phyloP scores from a whole-genome alignment of 257 asterid species.

The Prunella vulgaris region DNA sequence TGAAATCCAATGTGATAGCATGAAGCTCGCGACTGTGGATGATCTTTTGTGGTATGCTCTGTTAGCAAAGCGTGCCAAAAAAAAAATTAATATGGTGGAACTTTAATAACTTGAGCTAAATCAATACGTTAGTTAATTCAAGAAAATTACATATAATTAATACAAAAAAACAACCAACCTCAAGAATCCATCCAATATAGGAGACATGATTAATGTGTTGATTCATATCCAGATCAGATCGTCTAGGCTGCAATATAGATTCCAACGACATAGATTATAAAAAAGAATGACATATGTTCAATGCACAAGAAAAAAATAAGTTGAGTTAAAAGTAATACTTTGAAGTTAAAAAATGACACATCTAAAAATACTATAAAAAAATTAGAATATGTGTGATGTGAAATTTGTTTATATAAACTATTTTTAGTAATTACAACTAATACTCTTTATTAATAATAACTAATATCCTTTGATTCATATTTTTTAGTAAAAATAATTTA shows the following conservation, averaged over 20 bases:
- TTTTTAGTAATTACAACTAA: too few relatives aligned
- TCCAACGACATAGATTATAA: neutral
- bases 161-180: slow-evolving; percentile 25
- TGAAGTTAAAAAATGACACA: too few relatives aligned
- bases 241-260: slow-evolving; percentile 41
- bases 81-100: too few relatives aligned
- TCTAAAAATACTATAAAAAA: too few relatives aligned
- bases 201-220: slow-evolving; percentile 58
- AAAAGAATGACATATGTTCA: neutral
- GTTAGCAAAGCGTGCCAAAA: neutral
- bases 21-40: slow-evolving; percentile 51
- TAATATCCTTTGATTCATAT: too few relatives aligned
- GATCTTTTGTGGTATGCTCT: slow-evolving; percentile 67
- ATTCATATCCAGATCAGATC: slow-evolving; percentile 67
- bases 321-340: too few relatives aligned
- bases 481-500: too few relatives aligned
- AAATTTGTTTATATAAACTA: too few relatives aligned
- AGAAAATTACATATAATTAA: neutral
- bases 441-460: too few relatives aligned
- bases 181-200: slow-evolving; percentile 63
- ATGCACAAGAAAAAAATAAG: neutral
- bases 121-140: too few relatives aligned
- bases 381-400: too few relatives aligned
- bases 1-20: slow-evolving; percentile 57
- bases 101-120: too few relatives aligned